phyloP scores from a whole-genome alignment of 116 monocot genomes.

The Cymodocea nodosa region DNA sequence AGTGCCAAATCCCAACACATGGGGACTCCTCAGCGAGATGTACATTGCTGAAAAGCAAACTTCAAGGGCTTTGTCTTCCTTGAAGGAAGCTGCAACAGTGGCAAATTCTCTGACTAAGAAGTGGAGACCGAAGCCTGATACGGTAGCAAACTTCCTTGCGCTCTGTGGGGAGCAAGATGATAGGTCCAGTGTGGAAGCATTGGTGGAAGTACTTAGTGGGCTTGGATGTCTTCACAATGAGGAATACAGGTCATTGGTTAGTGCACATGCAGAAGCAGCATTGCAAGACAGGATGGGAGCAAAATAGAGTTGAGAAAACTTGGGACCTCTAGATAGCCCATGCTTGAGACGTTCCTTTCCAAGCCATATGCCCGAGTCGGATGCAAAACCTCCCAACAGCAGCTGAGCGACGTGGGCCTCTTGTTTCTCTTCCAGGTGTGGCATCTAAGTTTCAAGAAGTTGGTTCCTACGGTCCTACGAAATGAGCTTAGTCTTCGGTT shows the following conservation, averaged over 20 bases:
- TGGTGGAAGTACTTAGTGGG: conserved; percentile 28
- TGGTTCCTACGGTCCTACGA: no score
- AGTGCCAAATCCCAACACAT: conserved; percentile 49
- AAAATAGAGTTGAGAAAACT: neutral
- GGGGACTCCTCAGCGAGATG: conserved; percentile 70
- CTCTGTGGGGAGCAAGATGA: conserved; percentile 33
- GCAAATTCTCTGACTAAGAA: conserved; percentile 14
- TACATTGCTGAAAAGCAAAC: conserved; percentile 31
- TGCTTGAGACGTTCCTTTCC: neutral
- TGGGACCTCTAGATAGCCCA: neutral
- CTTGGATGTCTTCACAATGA: conserved; percentile 39
- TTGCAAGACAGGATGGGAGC: conserved; percentile 2
- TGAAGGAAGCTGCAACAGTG: conserved; percentile 39
- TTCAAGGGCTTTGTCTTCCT: conserved; percentile 35
- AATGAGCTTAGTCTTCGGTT: no score
- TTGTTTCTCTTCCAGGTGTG: neutral
- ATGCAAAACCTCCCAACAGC: neutral
- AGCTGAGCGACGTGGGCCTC: no score
- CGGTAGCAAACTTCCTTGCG: conserved; percentile 31
- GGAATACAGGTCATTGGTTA: conserved; percentile 38
- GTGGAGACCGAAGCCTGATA: conserved; percentile 50
- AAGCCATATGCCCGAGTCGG: neutral
- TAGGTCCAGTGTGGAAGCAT: conserved; percentile 11
- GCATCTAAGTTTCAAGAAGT: neutral
- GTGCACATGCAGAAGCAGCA: conserved; percentile 5